Evolutionary conservation across 345 rosid species (phyloP).

Genomic region (Nasturtium officinale): DNA sequence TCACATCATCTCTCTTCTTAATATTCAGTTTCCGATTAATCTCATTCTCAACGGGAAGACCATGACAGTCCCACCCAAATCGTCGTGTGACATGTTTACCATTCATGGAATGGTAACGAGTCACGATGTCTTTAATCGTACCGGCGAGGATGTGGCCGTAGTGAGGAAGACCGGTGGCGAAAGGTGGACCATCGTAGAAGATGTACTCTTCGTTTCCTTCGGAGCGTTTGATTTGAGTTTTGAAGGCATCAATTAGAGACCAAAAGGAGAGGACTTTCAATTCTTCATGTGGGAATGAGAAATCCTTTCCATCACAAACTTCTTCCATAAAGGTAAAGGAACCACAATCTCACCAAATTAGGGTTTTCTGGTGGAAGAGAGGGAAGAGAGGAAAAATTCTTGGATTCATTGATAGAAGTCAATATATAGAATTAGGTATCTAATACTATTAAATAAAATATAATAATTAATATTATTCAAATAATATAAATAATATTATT

Average conservation of each 20-base stretch:
- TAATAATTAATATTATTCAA: too few species aligned
- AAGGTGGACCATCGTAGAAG: slow-evolving; percentile 98
- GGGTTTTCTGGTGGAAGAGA: too few species aligned
- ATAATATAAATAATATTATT: too few species aligned
- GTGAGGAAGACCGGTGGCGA: slow-evolving; percentile 97
- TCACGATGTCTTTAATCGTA: slow-evolving; percentile 91
- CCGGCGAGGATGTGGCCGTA: slow-evolving; percentile 98
- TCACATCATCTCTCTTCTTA: slow-evolving; percentile 64
- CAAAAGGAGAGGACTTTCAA: slow-evolving; percentile 65
- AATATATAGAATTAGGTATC: too few species aligned
- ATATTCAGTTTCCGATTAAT: slow-evolving; percentile 72
- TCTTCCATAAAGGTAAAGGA: slow-evolving; percentile 67
- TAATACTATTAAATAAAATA: too few species aligned
- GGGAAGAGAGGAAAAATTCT: too few species aligned
- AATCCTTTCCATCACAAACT: slow-evolving; percentile 86
- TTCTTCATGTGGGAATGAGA: slow-evolving; percentile 80
- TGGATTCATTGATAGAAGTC: too few species aligned
- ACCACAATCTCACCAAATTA: too few species aligned
- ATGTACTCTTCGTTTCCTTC: slow-evolving; percentile 62
- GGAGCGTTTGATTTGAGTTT: slow-evolving; percentile 69
- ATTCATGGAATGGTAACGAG: slow-evolving; percentile 84
- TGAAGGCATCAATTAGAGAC: slow-evolving; percentile 74
- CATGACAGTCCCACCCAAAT: slow-evolving; percentile 99
- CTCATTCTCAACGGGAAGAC: slow-evolving; percentile 92
- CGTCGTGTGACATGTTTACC: slow-evolving; percentile 95